Conservation (phyloP, 768 basidiomycete genomes). For the Nevesoporus exiguus region DNA sequence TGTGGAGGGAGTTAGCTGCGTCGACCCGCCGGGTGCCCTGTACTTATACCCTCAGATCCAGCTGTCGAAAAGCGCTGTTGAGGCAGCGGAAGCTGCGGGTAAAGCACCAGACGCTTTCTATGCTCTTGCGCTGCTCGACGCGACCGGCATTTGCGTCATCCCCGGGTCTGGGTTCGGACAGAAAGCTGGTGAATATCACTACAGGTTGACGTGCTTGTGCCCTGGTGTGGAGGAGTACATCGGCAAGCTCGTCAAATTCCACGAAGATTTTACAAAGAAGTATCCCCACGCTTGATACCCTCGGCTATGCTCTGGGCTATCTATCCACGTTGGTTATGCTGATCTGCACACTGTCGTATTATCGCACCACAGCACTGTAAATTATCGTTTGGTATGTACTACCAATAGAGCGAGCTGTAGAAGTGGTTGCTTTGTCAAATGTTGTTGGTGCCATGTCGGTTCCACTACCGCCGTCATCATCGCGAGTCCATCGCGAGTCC, state of each 20-base stretch:
- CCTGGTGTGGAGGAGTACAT: constrained; percentile 95
- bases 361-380: neutral
- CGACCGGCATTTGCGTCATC: constrained; percentile 91
- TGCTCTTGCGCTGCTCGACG: constrained; percentile 75
- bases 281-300: constrained; percentile 31
- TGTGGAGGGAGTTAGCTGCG: constrained; percentile 87
- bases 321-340: neutral
- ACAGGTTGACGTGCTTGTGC: constrained; percentile 90
- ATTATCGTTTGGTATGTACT: neutral
- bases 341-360: constrained; percentile 2
- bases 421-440: neutral
- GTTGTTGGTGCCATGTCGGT: constrained; percentile 10
- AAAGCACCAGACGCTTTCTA: constrained; percentile 91
- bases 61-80: constrained; percentile 68
- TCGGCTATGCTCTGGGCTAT: neutral
- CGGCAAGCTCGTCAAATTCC: constrained; percentile 75
- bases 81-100: constrained; percentile 65
- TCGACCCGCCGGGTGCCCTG: constrained; percentile 85
- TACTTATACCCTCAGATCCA: constrained; percentile 88
- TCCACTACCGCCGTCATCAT: constrained; percentile 24
- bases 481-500: constrained; percentile 48
- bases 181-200: constrained; percentile 85
- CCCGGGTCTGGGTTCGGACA: constrained; percentile 96
- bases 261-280: constrained; percentile 54
- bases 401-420: neutral